Percentiles rank a stretch among this genome's conserved stretches.
phyloP scores from a whole-genome alignment of 2,329 filamentous ascomycete genomes.

The Calonectria fujianensis region DNA sequence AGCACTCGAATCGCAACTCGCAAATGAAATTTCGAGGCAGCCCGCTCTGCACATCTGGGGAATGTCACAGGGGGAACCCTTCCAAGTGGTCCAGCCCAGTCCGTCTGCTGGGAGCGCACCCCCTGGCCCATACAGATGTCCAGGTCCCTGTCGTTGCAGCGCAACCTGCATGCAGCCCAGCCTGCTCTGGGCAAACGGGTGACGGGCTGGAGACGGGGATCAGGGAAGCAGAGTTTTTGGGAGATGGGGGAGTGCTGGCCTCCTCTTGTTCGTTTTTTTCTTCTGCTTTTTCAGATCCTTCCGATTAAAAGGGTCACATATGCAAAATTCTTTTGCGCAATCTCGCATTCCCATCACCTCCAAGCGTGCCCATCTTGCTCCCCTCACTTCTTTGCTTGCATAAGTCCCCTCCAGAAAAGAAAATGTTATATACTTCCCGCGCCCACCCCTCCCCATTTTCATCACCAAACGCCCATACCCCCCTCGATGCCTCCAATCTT shows the following conservation, averaged over 20 bases:
- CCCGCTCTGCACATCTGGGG: slow-evolving; percentile 50
- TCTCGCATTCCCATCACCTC: slow-evolving; percentile 22
- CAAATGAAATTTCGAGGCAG: slow-evolving; percentile 25
- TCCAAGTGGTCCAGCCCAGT: slow-evolving; percentile 18
- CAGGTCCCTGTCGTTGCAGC: slow-evolving; percentile 25
- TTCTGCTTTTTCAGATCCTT: slow-evolving; percentile 2
- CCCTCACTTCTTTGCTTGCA: slow-evolving; percentile 11
- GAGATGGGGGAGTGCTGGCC: slow-evolving; percentile 10
- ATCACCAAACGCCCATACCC: slow-evolving; percentile 10
- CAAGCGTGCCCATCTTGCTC: slow-evolving; percentile 17
- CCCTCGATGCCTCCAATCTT: slow-evolving; percentile 26
- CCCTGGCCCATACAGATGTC: slow-evolving; percentile 22
- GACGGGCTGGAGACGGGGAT: slow-evolving; percentile 13
- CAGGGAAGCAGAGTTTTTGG: slow-evolving; percentile 12
- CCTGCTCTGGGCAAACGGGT: slow-evolving; percentile 31
- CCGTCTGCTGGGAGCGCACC: slow-evolving; percentile 14
- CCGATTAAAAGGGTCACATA: slow-evolving; percentile 17
- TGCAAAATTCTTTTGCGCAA: slow-evolving; percentile 24
- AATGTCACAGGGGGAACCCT: slow-evolving; percentile 49
- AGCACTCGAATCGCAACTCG: slow-evolving; percentile 29
- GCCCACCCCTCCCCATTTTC: slow-evolving; percentile 12
- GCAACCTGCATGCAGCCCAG: slow-evolving; percentile 27
- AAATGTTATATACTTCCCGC: slow-evolving; percentile 7
- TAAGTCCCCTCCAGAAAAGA: neutral
- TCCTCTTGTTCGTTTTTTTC: slow-evolving; percentile 16